Percentiles rank a stretch among this genome's conserved stretches.
Evolutionary conservation across 352 stramenopile species (phyloP).

Genomic region (Phytophthora pseudosyringae): DNA sequence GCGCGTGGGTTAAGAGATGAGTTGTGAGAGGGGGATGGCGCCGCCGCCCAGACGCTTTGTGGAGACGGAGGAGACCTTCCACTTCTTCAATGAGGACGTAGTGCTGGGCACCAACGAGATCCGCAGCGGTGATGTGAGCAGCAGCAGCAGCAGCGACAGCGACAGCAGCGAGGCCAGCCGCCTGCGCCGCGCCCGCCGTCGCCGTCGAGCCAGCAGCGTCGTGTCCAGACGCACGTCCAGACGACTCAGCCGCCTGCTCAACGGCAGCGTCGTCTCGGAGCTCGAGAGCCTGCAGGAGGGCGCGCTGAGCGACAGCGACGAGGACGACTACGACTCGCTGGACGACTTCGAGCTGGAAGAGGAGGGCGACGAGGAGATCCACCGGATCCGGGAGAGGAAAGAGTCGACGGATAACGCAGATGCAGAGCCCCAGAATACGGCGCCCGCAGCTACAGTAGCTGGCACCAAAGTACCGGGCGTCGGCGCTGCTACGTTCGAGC

Average conservation of each 20-base stretch:
- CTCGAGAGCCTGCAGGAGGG: slow-evolving; percentile 36
- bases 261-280: slow-evolving; percentile 31
- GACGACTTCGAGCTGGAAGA: slow-evolving; percentile 33
- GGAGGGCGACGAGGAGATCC: slow-evolving; percentile 34
- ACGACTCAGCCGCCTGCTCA: slow-evolving; percentile 29
- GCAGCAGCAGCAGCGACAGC: slow-evolving; percentile 25
- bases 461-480: slow-evolving; percentile 17
- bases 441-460: background rate
- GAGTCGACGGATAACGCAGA: slow-evolving; percentile 19
- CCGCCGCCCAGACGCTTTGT: slow-evolving; percentile 37
- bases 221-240: slow-evolving; percentile 32
- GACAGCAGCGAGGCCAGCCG: slow-evolving; percentile 22
- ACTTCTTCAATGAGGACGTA: slow-evolving; percentile 73
- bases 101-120: slow-evolving; percentile 73
- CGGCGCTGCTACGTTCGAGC: slow-evolving; percentile 43
- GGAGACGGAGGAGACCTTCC: slow-evolving; percentile 65
- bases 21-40: background rate
- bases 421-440: slow-evolving; percentile 12
- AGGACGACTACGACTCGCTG: slow-evolving; percentile 39
- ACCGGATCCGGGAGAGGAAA: slow-evolving; percentile 23
- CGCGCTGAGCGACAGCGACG: slow-evolving; percentile 37
- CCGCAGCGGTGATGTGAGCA: slow-evolving; percentile 37
- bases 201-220: slow-evolving; percentile 32
- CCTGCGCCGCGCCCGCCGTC: slow-evolving; percentile 13
- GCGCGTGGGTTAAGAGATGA: background rate